Percentiles rank a stretch among this genome's conserved stretches.
These are phyloP conservation scores for Fallopia convolvulus DNA, from an alignment of 148 eudicot genomes.

Conservation along the genomic window DNA sequence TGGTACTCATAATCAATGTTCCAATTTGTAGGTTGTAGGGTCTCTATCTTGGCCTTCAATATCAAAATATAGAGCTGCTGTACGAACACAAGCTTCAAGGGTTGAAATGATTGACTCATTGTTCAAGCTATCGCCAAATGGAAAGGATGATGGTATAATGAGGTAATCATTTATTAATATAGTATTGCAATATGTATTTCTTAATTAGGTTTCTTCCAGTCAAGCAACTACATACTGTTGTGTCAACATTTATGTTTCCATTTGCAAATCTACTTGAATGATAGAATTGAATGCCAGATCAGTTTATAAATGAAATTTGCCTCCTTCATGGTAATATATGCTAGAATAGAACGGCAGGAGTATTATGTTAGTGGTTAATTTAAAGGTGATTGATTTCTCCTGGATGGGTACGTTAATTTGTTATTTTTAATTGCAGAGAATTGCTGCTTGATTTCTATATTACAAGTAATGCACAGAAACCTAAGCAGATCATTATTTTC, in stretches of 20 bases:
- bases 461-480: conserved; percentile 64
- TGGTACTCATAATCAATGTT: conserved; percentile 7
- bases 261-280: background rate
- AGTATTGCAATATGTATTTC: background rate
- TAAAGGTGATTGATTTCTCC: background rate
- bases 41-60: conserved; percentile 85
- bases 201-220: background rate
- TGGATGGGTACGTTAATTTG: background rate
- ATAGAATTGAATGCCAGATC: background rate
- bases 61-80: conserved; percentile 87
- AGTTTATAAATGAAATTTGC: background rate
- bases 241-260: background rate
- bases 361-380: background rate
- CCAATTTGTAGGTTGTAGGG: conserved; percentile 65
- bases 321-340: background rate
- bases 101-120: conserved; percentile 81
- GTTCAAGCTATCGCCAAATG: conserved; percentile 61
- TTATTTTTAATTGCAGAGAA: conserved; percentile 45
- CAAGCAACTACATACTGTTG: background rate
- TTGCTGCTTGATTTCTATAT: conserved; percentile 62
- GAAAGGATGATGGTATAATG: conserved; percentile 81
- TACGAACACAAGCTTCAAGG: conserved; percentile 71
- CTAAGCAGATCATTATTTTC: conserved; percentile 76
- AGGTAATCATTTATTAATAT: conserved; percentile 35
- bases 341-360: background rate